A percentile compares a stretch with the other conserved stretches of the same genome.
Evolutionary conservation across 2,329 filamentous ascomycete species (phyloP).

Genomic region (Fusarium kyushuense): DNA sequence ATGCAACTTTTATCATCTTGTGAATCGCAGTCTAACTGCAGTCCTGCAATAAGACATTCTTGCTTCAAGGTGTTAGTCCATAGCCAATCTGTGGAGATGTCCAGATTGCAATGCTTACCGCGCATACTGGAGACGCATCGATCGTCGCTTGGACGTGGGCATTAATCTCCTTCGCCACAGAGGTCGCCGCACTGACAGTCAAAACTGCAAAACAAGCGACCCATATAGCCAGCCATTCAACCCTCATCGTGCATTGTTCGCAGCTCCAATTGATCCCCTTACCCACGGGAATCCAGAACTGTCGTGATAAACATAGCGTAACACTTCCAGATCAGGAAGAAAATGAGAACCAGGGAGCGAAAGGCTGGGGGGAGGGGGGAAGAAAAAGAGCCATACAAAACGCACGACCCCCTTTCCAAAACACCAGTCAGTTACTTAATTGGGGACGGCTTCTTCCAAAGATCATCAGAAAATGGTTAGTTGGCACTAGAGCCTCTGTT

Average conservation of each 20-base stretch:
- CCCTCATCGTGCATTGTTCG: neutral
- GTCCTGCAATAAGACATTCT: neutral
- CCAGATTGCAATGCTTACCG: neutral
- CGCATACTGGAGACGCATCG: neutral
- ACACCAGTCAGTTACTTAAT: neutral
- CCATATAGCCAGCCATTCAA: neutral
- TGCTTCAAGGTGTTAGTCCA: neutral
- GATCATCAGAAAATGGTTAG: neutral
- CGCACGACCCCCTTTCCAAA: slow-evolving; percentile 6
- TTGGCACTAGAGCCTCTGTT: neutral
- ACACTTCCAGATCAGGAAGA: neutral
- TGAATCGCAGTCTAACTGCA: neutral
- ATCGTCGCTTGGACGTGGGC: neutral
- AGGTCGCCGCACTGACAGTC: neutral
- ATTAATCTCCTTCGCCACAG: neutral
- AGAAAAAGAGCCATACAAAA: neutral
- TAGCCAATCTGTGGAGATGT: neutral
- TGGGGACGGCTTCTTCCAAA: neutral
- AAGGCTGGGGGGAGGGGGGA: neutral
- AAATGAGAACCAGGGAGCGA: neutral
- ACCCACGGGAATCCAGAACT: neutral
- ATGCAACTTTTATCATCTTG: slow-evolving; percentile 2
- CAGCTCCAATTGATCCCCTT: neutral
- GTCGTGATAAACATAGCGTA: neutral
- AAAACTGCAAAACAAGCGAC: neutral